These are phyloP conservation scores for Arbutus unedo DNA, from an alignment of 148 eudicot species.

Conservation along the genomic window DNA sequence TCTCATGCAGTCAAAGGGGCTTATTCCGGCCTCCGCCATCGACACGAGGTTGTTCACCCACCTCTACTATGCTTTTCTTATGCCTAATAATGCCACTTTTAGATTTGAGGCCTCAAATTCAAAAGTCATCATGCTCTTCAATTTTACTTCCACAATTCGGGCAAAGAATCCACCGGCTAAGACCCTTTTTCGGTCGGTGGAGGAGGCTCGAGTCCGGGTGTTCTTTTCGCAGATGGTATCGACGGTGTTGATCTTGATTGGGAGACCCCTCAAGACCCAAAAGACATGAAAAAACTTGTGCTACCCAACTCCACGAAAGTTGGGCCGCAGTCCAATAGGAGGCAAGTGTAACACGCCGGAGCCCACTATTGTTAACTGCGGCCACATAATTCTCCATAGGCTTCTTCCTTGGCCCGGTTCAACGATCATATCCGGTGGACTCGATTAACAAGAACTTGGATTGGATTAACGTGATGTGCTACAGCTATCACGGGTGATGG, in stretches of 20 bases:
- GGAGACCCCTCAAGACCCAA: conserved; percentile 37
- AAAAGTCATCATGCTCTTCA: conserved; percentile 25
- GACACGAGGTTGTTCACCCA: conserved; percentile 42
- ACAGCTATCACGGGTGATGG: conserved; percentile 48
- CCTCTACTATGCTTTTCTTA: conserved; percentile 42
- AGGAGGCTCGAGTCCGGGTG: background rate
- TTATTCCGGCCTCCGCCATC: conserved; percentile 40
- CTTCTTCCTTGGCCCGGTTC: conserved; percentile 4
- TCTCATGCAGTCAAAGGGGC: conserved; percentile 30
- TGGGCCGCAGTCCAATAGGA: conserved; percentile 31
- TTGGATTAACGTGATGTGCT: conserved; percentile 46
- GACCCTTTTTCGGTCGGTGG: conserved; percentile 41
- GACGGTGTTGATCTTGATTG: conserved; percentile 49
- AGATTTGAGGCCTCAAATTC: conserved; percentile 25
- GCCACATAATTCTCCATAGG: conserved; percentile 33
- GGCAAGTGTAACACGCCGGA: conserved; percentile 16
- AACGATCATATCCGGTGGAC: conserved; percentile 26
- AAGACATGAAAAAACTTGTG: conserved; percentile 34
- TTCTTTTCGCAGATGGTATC: conserved; percentile 30
- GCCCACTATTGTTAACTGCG: conserved; percentile 37
- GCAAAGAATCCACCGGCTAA: conserved; percentile 31
- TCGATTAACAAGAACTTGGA: conserved; percentile 38
- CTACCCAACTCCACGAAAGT: conserved; percentile 33
- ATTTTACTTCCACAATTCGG: conserved; percentile 39
- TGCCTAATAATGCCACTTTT: conserved; percentile 36